Evolutionary conservation across 2,329 filamentous ascomycete genomes (phyloP).

Genomic region (Beauveria bassiana): DNA sequence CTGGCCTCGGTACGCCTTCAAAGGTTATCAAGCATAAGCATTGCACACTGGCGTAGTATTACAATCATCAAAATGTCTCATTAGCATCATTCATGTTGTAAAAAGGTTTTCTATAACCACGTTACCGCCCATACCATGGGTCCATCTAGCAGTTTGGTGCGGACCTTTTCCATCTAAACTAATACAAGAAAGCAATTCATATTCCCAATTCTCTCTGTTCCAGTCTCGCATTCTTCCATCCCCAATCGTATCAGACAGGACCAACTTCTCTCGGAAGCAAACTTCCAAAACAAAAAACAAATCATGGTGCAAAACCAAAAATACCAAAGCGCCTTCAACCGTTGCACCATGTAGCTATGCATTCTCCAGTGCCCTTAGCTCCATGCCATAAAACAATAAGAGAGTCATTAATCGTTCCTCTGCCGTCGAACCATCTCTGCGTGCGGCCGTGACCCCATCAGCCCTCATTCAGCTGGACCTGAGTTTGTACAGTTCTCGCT

Average conservation of each 20-base stretch:
- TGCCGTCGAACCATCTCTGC: background rate
- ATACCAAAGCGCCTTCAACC: background rate
- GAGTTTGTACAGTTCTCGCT: conserved; percentile 49
- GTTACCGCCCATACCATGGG: background rate
- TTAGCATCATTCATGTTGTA: background rate
- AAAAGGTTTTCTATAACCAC: background rate
- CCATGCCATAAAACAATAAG: background rate
- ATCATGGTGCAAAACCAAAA: background rate
- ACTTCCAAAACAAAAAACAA: background rate
- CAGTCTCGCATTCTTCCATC: background rate
- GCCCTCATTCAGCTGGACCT: background rate
- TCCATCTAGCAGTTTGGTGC: background rate
- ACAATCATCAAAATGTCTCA: background rate
- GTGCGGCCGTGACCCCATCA: background rate
- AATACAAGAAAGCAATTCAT: background rate
- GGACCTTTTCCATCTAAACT: conserved; percentile 1
- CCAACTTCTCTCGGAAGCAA: background rate
- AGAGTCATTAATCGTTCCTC: conserved; percentile 5
- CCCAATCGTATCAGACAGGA: background rate
- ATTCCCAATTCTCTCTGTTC: background rate
- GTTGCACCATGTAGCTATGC: background rate
- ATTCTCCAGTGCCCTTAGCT: background rate
- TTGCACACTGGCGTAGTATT: background rate
- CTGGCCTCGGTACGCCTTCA: background rate
- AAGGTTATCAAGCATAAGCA: background rate